These are phyloP conservation scores for Mollisiaceae sp. DNA, from an alignment of 2,329 filamentous ascomycete species.

Conservation along the genomic window DNA sequence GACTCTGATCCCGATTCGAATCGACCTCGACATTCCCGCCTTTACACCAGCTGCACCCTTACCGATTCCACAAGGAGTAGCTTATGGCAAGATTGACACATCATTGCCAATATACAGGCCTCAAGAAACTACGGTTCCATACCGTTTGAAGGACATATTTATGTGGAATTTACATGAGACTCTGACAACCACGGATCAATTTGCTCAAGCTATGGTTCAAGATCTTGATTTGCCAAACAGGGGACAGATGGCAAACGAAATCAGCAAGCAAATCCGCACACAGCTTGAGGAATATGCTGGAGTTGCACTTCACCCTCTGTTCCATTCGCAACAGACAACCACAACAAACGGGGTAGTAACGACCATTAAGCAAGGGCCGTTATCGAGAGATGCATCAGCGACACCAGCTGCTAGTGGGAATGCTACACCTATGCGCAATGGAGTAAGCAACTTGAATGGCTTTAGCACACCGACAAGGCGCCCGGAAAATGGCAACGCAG, in stretches of 20 bases:
- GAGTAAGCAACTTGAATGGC: slow-evolving; percentile 47
- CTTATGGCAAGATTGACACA: slow-evolving; percentile 67
- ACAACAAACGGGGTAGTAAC: slow-evolving; percentile 43
- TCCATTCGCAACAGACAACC: slow-evolving; percentile 62
- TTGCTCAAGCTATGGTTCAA: slow-evolving; percentile 87
- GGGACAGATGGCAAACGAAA: slow-evolving; percentile 71
- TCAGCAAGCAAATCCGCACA: slow-evolving; percentile 91
- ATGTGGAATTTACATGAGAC: slow-evolving; percentile 98
- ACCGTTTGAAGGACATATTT: slow-evolving; percentile 92
- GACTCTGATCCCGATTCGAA: slow-evolving; percentile 92
- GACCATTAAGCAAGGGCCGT: slow-evolving; percentile 38
- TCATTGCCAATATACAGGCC: slow-evolving; percentile 78
- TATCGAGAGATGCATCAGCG: slow-evolving; percentile 47
- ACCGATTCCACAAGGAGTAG: slow-evolving; percentile 64
- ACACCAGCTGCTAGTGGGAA: slow-evolving; percentile 55
- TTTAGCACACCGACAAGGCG: slow-evolving; percentile 54
- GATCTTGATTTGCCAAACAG: slow-evolving; percentile 89
- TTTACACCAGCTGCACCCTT: slow-evolving; percentile 71
- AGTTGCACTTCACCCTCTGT: slow-evolving; percentile 90
- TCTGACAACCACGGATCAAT: slow-evolving; percentile 91
- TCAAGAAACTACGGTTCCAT: slow-evolving; percentile 81
- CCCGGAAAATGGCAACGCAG: slow-evolving; percentile 48
- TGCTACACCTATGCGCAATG: slow-evolving; percentile 62
- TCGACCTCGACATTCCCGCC: slow-evolving; percentile 88
- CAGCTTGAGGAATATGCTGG: slow-evolving; percentile 96